These are phyloP conservation scores for Nemania sp. DNA, from an alignment of 2,329 filamentous ascomycete species.

Conservation along the genomic window DNA sequence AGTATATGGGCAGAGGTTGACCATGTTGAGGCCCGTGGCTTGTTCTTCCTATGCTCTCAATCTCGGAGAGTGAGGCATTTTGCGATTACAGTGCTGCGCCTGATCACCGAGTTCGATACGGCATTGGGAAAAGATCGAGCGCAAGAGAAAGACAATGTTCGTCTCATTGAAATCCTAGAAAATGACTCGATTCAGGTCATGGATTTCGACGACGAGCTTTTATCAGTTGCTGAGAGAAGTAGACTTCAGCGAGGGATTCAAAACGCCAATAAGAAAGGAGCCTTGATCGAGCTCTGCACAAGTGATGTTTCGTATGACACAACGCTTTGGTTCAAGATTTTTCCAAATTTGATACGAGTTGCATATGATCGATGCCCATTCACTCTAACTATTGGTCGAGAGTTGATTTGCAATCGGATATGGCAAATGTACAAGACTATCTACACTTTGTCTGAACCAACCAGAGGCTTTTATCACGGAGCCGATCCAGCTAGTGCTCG, in stretches of 20 bases:
- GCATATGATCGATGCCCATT: conserved; percentile 91
- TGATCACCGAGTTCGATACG: conserved; percentile 92
- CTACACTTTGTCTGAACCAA: conserved; percentile 74
- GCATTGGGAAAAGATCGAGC: conserved; percentile 73
- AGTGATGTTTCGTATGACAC: conserved; percentile 95
- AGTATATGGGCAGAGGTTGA: conserved; percentile 92
- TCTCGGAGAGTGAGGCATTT: conserved; percentile 87
- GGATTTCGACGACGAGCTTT: conserved; percentile 87
- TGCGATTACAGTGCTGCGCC: conserved; percentile 86
- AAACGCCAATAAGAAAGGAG: conserved; percentile 80
- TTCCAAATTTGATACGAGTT: conserved; percentile 90
- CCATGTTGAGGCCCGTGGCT: conserved; percentile 91
- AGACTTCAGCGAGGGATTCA: conserved; percentile 88
- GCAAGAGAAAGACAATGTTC: conserved; percentile 64
- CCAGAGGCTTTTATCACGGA: conserved; percentile 67
- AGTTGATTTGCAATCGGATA: conserved; percentile 89
- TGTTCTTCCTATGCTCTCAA: conserved; percentile 97
- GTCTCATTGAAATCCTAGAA: conserved; percentile 91
- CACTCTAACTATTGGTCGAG: conserved; percentile 85
- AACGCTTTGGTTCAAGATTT: conserved; percentile 96
- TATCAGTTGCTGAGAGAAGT: conserved; percentile 90
- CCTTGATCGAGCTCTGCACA: conserved; percentile 89
- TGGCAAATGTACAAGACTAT: conserved; percentile 92
- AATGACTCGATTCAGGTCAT: conserved; percentile 86
- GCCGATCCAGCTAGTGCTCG: conserved; percentile 61